Conservation (phyloP, 352 stramenopile genomes). For the Globisporangium canariense region DNA sequence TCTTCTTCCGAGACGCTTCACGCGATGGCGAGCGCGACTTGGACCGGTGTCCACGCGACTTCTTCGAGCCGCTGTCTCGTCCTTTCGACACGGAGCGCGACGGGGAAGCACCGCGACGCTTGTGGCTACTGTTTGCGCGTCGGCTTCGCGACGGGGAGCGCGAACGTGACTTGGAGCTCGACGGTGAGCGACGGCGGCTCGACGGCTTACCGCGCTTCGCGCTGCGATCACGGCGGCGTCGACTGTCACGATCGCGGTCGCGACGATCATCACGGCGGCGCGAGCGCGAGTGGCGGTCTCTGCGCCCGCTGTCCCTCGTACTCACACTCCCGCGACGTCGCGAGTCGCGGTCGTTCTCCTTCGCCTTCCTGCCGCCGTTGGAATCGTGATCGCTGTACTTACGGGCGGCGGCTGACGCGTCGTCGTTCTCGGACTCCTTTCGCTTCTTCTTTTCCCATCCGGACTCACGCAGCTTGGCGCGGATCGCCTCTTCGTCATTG, state of each 20-base stretch:
- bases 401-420: constrained; percentile 6
- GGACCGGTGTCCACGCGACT: constrained; percentile 21
- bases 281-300: constrained; percentile 25
- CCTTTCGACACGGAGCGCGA: constrained; percentile 15
- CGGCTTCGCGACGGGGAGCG: constrained; percentile 16
- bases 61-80: constrained; percentile 13
- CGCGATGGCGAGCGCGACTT: constrained; percentile 30
- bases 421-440: constrained; percentile 22
- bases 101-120: constrained; percentile 8
- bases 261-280: constrained; percentile 20
- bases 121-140: constrained; percentile 12
- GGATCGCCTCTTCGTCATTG: constrained; percentile 64
- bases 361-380: constrained; percentile 3
- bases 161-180: constrained; percentile 29
- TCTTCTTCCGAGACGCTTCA: constrained; percentile 12
- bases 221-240: constrained; percentile 26
- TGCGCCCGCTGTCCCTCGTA: neutral
- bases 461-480: constrained; percentile 64
- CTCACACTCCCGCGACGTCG: constrained; percentile 15
- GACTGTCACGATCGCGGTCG: constrained; percentile 26
- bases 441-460: constrained; percentile 62
- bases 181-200: constrained; percentile 26
- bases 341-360: constrained; percentile 12
- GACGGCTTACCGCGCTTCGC: constrained; percentile 27
- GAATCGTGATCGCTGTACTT: constrained; percentile 16